Percentiles rank a stretch among this genome's conserved stretches.
Evolutionary conservation across 108 stramenopile genomes (phyloP).

Genomic region (Cyclotella cryptica): DNA sequence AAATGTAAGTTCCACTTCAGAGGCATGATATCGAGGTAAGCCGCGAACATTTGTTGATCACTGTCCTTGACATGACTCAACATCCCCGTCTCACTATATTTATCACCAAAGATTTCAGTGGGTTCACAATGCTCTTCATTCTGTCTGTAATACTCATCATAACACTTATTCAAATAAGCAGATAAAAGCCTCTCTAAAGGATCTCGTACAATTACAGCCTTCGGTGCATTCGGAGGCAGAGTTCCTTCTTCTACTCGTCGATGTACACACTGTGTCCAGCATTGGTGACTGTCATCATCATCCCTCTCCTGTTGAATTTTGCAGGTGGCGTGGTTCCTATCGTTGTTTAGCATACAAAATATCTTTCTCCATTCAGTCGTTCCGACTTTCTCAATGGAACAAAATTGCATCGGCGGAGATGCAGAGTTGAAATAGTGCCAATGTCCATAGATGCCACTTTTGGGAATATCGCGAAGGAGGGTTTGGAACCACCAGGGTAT

Average conservation of each 20-base stretch:
- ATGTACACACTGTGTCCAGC: not conserved
- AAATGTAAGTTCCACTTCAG: slow-evolving; percentile 69
- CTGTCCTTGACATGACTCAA: slow-evolving; percentile 13
- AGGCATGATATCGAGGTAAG: slow-evolving; percentile 58
- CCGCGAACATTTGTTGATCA: slow-evolving; percentile 40
- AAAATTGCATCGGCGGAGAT: slow-evolving; percentile 20
- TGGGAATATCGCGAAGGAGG: slow-evolving; percentile 24
- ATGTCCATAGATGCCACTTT: not conserved
- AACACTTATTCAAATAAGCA: slow-evolving; percentile 64
- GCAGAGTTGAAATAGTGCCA: slow-evolving; percentile 27
- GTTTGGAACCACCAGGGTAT: slow-evolving; percentile 42
- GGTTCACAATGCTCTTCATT: slow-evolving; percentile 34
- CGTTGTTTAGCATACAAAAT: slow-evolving; percentile 19
- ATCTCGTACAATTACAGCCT: slow-evolving; percentile 57
- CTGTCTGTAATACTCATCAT: not conserved
- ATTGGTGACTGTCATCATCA: not conserved
- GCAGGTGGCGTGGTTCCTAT: slow-evolving; percentile 9
- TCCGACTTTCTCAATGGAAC: slow-evolving; percentile 34
- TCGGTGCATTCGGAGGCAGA: slow-evolving; percentile 13
- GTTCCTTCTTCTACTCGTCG: not conserved
- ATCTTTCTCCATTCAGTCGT: slow-evolving; percentile 35
- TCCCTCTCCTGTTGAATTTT: not conserved
- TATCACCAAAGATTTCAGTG: not conserved
- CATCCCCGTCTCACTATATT: slow-evolving; percentile 1
- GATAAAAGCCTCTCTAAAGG: slow-evolving; percentile 63